Base-by-base conservation (phyloP, 768 basidiomycete genomes). In the Agaricus sinodeliciosus region DNA sequence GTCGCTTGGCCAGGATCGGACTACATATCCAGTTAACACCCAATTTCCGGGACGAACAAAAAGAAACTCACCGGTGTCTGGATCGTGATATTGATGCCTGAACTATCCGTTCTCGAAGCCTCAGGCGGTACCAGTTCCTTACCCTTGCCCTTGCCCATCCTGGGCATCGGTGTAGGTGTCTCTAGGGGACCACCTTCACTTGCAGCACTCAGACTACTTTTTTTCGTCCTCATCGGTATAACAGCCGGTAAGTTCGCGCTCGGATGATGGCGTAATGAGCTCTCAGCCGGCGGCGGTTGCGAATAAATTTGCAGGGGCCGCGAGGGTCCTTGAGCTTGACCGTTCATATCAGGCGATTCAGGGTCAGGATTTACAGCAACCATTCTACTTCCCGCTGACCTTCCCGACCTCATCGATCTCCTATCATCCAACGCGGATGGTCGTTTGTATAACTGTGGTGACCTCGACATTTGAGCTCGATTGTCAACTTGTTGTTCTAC, bases 121-220 rank as follows among this genome's bases (percentile, higher is more conserved):
- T 42, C 37, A 15, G 7, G 12, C 41, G 49, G 41, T 15, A 37
- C n/a, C n/a, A 19, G 34, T 34, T 44, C 43, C 35, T 44, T 51
- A n/a, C 43, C 50, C 19, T 51, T 51, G 13, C 43, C 50, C 35
- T 51, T 51, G 11, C 27, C 18, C 3, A 8, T 16, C 44, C 31
- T 54, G 7, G 52, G 52, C 46, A 54, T 41, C 7, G 52, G 52
- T 16, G 52, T 54, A 19, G 52, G 52, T 4, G 52, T 54, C 35
- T 54, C 45, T 7, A 54, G 4, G 12, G 28, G 41, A 22, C 39
- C 31, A 35, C 12, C 42, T 12, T n/a, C 19, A 37, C 47, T 26
- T 19, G 40, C 11, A 42, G 11, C 22, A 19, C 26, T 52, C 35
- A 45, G 12, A 13, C 52, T 39, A 42, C 52, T 54, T 26, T 48